phyloP scores from a whole-genome alignment of 2,329 filamentous ascomycete genomes.

The Lithohypha guttulata region DNA sequence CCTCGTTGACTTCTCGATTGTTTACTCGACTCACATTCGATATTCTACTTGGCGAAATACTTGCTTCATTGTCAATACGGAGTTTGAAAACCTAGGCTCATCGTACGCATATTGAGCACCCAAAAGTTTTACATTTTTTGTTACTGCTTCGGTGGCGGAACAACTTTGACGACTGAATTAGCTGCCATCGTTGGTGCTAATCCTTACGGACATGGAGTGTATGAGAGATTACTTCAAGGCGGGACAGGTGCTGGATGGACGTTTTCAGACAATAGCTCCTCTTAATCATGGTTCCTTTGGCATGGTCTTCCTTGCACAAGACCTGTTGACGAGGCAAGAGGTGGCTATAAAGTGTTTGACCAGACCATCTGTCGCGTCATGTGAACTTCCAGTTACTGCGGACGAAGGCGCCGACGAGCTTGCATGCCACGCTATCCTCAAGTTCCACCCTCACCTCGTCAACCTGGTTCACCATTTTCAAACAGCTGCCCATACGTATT shows the following conservation, averaged over 20 bases:
- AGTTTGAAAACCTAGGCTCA: conserved; percentile 15
- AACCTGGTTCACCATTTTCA: conserved; percentile 86
- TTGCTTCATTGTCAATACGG: conserved; percentile 17
- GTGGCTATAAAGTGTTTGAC: conserved; percentile 96
- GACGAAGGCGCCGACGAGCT: conserved; percentile 50
- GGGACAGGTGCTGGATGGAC: conserved; percentile 73
- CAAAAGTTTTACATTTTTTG: conserved; percentile 4
- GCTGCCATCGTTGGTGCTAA: no score
- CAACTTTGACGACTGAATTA: no score
- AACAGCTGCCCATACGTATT: conserved; percentile 77
- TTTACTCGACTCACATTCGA: no score
- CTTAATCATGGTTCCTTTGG: conserved; percentile 98
- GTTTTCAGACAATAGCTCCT: conserved; percentile 82
- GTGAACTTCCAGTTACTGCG: conserved; percentile 45
- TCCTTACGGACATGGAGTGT: conserved; percentile 57
- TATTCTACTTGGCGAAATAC: no score
- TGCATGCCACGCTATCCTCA: conserved; percentile 67
- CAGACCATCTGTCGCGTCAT: conserved; percentile 45
- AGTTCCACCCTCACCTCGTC: conserved; percentile 80
- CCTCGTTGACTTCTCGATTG: conserved; percentile 12
- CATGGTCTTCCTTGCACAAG: conserved; percentile 90
- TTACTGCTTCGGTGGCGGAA: no score
- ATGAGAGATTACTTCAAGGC: conserved; percentile 70
- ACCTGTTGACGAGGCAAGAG: conserved; percentile 61
- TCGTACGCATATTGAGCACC: conserved; percentile 6